These are phyloP conservation scores for Syncephalastrum racemosum DNA, from an alignment of 371 early-diverging fungal genomes.

Conservation along the genomic window DNA sequence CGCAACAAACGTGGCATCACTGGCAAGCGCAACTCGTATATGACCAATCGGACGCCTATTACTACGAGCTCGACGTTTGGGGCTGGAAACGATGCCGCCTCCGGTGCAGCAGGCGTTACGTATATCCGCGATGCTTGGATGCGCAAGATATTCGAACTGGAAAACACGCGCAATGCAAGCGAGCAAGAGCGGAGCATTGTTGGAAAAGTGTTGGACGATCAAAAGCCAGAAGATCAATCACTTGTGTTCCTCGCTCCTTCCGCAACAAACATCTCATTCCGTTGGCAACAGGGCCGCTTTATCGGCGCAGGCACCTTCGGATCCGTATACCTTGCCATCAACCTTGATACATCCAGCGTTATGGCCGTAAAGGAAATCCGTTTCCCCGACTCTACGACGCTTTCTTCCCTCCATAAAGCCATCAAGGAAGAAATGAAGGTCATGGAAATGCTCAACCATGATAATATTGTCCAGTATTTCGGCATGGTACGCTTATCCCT, in stretches of 20 bases:
- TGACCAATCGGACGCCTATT: constrained; percentile 31
- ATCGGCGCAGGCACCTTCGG: constrained; percentile 90
- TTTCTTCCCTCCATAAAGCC: constrained; percentile 66
- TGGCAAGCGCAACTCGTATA: constrained; percentile 40
- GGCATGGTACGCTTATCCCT: constrained; percentile 50
- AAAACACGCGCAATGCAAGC: constrained; percentile 42
- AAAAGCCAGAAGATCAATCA: constrained; percentile 75
- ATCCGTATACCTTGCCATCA: constrained; percentile 81
- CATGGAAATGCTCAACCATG: constrained; percentile 84
- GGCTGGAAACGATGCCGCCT: constrained; percentile 6
- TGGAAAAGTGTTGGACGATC: constrained; percentile 78
- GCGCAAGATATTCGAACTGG: constrained; percentile 50
- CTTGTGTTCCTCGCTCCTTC: constrained; percentile 75
- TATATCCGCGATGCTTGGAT: constrained; percentile 60
- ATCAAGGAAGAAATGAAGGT: constrained; percentile 91
- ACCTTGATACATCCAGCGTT: constrained; percentile 80
- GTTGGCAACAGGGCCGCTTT: constrained; percentile 87
- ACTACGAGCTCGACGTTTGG: constrained; percentile 44
- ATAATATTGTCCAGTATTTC: constrained; percentile 86
- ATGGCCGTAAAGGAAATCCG: constrained; percentile 94
- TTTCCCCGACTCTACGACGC: constrained; percentile 73
- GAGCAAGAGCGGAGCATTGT: constrained; percentile 61
- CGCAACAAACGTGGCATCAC: constrained; percentile 37
- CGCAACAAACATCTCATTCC: constrained; percentile 70
- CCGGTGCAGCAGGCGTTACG: constrained; percentile 24